Percentiles rank a stretch among this genome's conserved stretches.
Evolutionary conservation across 306 rosid genomes (phyloP).

Genomic region (Ochetophila trinervis): DNA sequence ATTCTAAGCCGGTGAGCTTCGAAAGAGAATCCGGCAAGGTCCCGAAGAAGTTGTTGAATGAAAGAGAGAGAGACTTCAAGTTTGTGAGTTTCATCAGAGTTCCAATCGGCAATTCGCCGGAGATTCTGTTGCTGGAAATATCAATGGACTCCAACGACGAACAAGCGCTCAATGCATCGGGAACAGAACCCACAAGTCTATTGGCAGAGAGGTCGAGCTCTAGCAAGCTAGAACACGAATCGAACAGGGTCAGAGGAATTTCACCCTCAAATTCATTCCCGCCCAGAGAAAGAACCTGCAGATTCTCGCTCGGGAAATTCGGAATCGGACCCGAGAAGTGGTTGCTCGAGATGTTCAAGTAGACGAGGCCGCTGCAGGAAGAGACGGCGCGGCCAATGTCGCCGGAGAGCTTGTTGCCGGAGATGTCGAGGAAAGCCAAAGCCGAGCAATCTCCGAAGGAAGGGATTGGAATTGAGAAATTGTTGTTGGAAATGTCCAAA

Average conservation of each 20-base stretch:
- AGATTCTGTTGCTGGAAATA: slow-evolving; percentile 50
- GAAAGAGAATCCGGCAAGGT: slow-evolving; percentile 51
- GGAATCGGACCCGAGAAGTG: slow-evolving; percentile 60
- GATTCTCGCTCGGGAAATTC: slow-evolving; percentile 36
- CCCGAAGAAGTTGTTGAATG: slow-evolving; percentile 50
- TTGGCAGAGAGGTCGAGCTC: slow-evolving; percentile 64
- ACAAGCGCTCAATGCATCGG: slow-evolving; percentile 48
- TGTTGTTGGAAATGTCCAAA: slow-evolving; percentile 70
- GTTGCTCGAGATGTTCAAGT: slow-evolving; percentile 65
- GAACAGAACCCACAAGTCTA: slow-evolving; percentile 48
- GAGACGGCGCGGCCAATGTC: slow-evolving; percentile 44
- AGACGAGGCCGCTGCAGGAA: slow-evolving; percentile 40
- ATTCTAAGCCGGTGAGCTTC: slow-evolving; percentile 39
- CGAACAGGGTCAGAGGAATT: slow-evolving; percentile 40
- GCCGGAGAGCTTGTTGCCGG: slow-evolving; percentile 66
- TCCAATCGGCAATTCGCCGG: slow-evolving; percentile 53
- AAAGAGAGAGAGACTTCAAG: slow-evolving; percentile 38
- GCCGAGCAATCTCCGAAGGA: slow-evolving; percentile 62
- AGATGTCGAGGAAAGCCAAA: slow-evolving; percentile 57
- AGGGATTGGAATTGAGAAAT: slow-evolving; percentile 50
- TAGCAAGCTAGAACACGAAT: slow-evolving; percentile 42
- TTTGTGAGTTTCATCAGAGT: slow-evolving; percentile 43
- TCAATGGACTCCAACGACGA: slow-evolving; percentile 39
- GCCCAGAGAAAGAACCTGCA: slow-evolving; percentile 49
- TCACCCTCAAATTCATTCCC: slow-evolving; percentile 47